Conservation (phyloP, 2,329 filamentous ascomycete genomes). For the Dactylellina sp. region DNA sequence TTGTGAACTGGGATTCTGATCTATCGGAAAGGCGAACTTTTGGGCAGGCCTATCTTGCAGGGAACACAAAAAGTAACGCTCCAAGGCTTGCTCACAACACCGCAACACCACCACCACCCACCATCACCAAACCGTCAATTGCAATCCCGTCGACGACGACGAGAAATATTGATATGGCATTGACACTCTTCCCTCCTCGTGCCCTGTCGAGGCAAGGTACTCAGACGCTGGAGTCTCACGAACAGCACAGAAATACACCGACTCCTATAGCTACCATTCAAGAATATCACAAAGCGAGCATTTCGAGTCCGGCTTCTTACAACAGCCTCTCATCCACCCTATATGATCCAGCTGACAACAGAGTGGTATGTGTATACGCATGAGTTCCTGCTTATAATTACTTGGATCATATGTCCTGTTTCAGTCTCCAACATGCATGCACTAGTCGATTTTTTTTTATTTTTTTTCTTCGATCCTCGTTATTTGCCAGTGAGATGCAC, state of each 20-base stretch:
- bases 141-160: constrained; percentile 8
- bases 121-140: no score
- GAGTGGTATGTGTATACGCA: constrained; percentile 50
- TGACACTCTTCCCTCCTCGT: constrained; percentile 54
- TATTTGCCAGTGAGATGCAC: background rate
- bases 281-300: background rate
- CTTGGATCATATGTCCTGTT: background rate
- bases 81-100: background rate
- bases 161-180: constrained; percentile 36
- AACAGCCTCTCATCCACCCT: constrained; percentile 23
- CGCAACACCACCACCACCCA: constrained; percentile 17
- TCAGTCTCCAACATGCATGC: constrained; percentile 9
- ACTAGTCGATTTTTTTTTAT: background rate
- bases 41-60: constrained; percentile 40
- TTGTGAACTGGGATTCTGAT: constrained; percentile 32
- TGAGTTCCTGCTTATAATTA: constrained; percentile 1
- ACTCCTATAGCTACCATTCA: no score
- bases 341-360: constrained; percentile 30
- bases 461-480: background rate
- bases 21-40: constrained; percentile 36
- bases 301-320: constrained; percentile 16
- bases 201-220: constrained; percentile 52
- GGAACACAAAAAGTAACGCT: constrained; percentile 38
- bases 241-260: constrained; percentile 25
- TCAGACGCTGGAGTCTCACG: constrained; percentile 36